phyloP scores from a whole-genome alignment of 331 rosid genomes.

The Acacia concinna region DNA sequence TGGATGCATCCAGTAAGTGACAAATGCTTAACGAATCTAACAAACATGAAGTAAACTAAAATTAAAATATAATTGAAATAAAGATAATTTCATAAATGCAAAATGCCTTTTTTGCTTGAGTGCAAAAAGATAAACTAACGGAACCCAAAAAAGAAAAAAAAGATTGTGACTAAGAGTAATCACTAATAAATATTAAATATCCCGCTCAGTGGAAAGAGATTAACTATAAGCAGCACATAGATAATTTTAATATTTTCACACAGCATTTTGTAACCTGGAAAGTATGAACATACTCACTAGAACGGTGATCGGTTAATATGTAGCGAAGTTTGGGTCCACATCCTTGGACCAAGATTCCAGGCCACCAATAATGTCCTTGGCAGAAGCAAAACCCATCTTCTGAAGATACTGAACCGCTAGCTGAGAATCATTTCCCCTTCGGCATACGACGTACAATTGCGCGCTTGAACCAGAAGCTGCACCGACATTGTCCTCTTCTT shows the following conservation, averaged over 20 bases:
- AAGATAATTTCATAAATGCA: too few species aligned
- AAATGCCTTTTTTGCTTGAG: too few species aligned
- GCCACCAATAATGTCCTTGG: constrained; percentile 88
- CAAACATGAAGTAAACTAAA: too few species aligned
- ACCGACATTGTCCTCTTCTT: constrained; percentile 25
- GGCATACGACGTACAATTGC: constrained; percentile 68
- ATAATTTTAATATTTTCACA: not conserved
- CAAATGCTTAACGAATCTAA: too few species aligned
- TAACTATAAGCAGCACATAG: not conserved
- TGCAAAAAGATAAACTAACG: too few species aligned
- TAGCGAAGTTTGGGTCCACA: constrained; percentile 76
- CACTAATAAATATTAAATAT: not conserved
- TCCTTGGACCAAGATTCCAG: constrained; percentile 78
- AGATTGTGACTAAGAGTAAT: too few species aligned
- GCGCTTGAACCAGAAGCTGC: constrained; percentile 28
- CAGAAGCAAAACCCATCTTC: constrained; percentile 67
- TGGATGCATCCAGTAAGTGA: too few species aligned
- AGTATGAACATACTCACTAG: not conserved
- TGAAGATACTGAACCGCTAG: constrained; percentile 82
- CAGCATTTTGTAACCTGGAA: not conserved
- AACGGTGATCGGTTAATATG: constrained; percentile 46
- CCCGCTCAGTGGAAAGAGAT: not conserved
- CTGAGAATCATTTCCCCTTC: constrained; percentile 97
- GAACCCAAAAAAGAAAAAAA: too few species aligned
- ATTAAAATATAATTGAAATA: too few species aligned